Evolutionary conservation across 108 stramenopile species (phyloP), one percentile per base, ranked within the genome.

Genomic region (Cyclotella distinguenda): DNA sequence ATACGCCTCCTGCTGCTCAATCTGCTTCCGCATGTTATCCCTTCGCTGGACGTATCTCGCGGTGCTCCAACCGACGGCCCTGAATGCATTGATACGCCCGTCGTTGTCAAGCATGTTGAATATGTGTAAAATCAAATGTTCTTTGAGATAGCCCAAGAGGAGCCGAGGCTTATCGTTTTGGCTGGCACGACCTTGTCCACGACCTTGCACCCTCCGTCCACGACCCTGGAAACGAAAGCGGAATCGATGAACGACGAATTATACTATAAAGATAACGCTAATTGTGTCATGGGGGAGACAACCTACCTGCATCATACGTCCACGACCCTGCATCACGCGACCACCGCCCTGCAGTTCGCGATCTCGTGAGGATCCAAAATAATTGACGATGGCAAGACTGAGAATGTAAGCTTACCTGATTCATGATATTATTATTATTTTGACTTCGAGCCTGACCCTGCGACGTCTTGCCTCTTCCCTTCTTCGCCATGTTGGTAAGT

Each of bases 31-130:
- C 27, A 52, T 22, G n/a, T 35, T 54, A 23, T 43, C 48, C 52
- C 35, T 50, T 18, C 66, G 39, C 15, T 27, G 28, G 15, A 55
- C 10, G 38, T 66, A 66, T 7, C 48, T 34, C 1, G 30, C 44
- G n/a, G 50, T 43, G 42, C 53, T 53, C 66, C 66, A 66, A 10
- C 66, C 66, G 26, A 66, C 35, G 53, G 50, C 66, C 10, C 21
- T 8, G 33, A 66, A 66, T 26, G 66, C 53, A 55, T 45, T 56
- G 42, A 52, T 30, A n/a, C 66, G 66, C 16, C 53, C 43, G 8
- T 44, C 21, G 34, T 66, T 48, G 30, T 66, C 66, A 0, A 66
- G 30, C 36, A 56, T 36, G 55, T 56, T 56, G 18, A 56, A 39
- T 21, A 39, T 39, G 2, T 39, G 36, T 10, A 56, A 27, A 10